phyloP scores from a whole-genome alignment of 768 basidiomycete genomes.

The Hygrocybe punicea region DNA sequence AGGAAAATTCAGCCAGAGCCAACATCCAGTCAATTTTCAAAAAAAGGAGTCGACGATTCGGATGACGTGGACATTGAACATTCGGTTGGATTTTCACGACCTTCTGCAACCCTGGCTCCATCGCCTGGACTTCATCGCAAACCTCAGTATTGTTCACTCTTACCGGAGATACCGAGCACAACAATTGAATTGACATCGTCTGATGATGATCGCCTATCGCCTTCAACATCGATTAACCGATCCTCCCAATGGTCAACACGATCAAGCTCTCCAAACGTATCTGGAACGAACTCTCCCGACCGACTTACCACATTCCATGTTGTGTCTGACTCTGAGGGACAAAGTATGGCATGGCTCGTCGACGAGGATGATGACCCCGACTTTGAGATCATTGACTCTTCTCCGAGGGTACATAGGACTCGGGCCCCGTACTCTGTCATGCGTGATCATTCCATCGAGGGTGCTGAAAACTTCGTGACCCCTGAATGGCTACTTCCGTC shows the following conservation, averaged over 20 bases:
- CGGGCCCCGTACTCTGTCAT: neutral
- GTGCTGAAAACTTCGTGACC: no score
- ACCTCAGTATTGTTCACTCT: neutral
- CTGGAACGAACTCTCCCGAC: neutral
- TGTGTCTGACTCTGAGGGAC: slow-evolving; percentile 26
- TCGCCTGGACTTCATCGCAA: neutral
- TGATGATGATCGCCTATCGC: slow-evolving; percentile 5
- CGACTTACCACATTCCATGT: neutral
- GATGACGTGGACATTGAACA: slow-evolving; percentile 56
- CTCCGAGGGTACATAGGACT: slow-evolving; percentile 32
- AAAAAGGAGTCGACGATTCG: slow-evolving; percentile 48
- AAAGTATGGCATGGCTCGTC: slow-evolving; percentile 61
- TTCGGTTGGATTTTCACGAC: slow-evolving; percentile 27
- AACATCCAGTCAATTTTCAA: slow-evolving; percentile 43
- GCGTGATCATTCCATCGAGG: no score
- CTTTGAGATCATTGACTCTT: slow-evolving; percentile 52
- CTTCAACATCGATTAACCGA: slow-evolving; percentile 6
- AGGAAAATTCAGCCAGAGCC: slow-evolving; percentile 11
- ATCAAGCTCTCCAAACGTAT: neutral
- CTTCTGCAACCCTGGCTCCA: neutral
- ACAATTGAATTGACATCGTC: slow-evolving; percentile 15
- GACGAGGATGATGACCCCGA: slow-evolving; percentile 60
- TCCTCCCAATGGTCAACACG: neutral
- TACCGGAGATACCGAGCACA: neutral
- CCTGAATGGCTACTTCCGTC: neutral